phyloP scores from a whole-genome alignment of 345 rosid genomes.

The Gossypium herbaceum region DNA sequence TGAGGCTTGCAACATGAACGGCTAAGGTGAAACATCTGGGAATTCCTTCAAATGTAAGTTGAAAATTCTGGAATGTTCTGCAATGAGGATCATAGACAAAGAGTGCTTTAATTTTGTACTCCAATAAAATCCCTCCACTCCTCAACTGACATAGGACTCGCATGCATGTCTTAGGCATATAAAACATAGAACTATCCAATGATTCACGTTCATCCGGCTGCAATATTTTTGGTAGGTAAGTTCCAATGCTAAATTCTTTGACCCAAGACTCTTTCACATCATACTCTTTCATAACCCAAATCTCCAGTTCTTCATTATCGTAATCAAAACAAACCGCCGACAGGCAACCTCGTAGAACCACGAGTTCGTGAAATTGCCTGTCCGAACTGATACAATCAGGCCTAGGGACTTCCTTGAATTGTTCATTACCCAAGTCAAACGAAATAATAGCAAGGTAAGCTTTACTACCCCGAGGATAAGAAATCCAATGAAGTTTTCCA shows the following conservation, averaged over 20 bases:
- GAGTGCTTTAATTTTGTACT: constrained; percentile 60
- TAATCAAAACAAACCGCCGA: constrained; percentile 50
- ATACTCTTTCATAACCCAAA: constrained; percentile 80
- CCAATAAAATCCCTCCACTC: constrained; percentile 68
- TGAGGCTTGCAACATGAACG: constrained; percentile 61
- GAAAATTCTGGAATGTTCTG: constrained; percentile 48
- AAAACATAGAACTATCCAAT: not conserved
- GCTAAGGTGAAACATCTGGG: constrained; percentile 63
- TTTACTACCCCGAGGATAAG: constrained; percentile 45
- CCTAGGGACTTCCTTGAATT: constrained; percentile 61
- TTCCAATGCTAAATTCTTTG: constrained; percentile 54
- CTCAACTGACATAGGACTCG: constrained; percentile 52
- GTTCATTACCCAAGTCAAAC: constrained; percentile 66
- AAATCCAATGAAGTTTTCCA: constrained; percentile 81
- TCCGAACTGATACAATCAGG: constrained; percentile 60
- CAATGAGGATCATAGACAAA: constrained; percentile 57
- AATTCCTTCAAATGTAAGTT: constrained; percentile 37
- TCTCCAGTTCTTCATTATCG: constrained; percentile 60
- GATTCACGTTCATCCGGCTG: constrained; percentile 29
- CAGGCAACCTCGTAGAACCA: constrained; percentile 54
- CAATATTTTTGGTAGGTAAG: constrained; percentile 59
- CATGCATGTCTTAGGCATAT: constrained; percentile 33
- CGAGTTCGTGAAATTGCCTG: constrained; percentile 51
- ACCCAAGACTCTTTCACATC: constrained; percentile 65
- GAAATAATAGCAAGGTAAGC: constrained; percentile 59